Conservation (phyloP, 2,329 filamentous ascomycete genomes). For the Whalleya microplaca region DNA sequence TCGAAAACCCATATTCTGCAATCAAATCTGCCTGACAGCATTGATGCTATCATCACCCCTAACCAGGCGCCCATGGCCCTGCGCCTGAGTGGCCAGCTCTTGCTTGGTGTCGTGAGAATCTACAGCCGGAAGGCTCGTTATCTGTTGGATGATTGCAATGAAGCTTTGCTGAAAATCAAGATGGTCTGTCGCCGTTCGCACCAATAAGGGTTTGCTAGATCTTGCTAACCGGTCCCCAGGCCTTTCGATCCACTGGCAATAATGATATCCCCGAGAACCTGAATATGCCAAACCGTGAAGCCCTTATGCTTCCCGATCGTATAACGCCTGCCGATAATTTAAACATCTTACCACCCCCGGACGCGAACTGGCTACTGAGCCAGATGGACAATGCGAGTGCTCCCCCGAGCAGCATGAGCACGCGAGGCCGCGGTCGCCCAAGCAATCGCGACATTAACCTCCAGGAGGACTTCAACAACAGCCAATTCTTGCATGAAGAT, state of each 20-base stretch:
- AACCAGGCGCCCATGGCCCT: constrained; percentile 94
- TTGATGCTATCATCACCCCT: constrained; percentile 91
- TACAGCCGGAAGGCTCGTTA: constrained; percentile 98
- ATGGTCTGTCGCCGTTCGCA: constrained; percentile 65
- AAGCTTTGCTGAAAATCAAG: constrained; percentile 96
- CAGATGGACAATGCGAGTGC: constrained; percentile 68
- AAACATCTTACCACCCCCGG: constrained; percentile 79
- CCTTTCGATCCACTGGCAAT: constrained; percentile 91
- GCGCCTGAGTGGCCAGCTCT: constrained; percentile 88
- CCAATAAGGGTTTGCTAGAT: background rate
- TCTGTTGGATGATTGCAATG: constrained; percentile 94
- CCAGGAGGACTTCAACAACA: constrained; percentile 71
- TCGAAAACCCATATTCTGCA: constrained; percentile 96
- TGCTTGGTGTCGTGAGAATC: constrained; percentile 95
- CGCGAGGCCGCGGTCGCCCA: constrained; percentile 47
- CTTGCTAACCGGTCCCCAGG: constrained; percentile 58
- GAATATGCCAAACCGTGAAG: constrained; percentile 79
- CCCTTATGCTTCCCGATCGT: constrained; percentile 86
- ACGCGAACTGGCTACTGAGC: constrained; percentile 81
- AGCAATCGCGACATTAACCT: constrained; percentile 69
- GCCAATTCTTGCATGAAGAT: constrained; percentile 77
- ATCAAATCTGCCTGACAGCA: constrained; percentile 92
- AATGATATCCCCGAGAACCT: constrained; percentile 90
- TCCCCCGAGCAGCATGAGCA: constrained; percentile 60
- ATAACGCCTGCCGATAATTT: constrained; percentile 89